Conservation (phyloP, 1,139 yeast genomes). For the Protomyces arabidopsidicola region DNA sequence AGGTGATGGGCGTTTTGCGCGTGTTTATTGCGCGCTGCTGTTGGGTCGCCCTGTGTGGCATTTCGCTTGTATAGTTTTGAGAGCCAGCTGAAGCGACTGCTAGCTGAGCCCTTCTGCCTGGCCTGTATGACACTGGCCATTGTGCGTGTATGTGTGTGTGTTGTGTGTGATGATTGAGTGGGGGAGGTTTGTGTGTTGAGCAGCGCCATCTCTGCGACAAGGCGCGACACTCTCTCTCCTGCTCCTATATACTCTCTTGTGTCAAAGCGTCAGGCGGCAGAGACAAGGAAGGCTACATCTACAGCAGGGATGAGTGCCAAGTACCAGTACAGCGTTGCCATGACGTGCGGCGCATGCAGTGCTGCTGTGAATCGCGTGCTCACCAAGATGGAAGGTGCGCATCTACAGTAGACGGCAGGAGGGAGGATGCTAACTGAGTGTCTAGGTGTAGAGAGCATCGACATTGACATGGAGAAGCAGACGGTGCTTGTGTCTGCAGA, state of each 20-base stretch:
- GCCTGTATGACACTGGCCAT: slow-evolving; percentile 14
- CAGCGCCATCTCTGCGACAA: background rate
- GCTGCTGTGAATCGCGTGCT: slow-evolving; percentile 80
- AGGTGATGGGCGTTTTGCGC: background rate
- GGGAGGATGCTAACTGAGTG: background rate
- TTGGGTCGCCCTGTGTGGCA: background rate
- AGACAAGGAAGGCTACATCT: too few relatives aligned
- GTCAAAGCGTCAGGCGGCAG: too few relatives aligned
- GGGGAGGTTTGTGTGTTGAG: background rate
- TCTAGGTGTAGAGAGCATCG: slow-evolving; percentile 56
- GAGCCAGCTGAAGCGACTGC: slow-evolving; percentile 21
- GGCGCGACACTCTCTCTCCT: too few relatives aligned
- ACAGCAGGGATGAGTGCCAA: slow-evolving; percentile 11
- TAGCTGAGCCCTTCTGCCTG: slow-evolving; percentile 4
- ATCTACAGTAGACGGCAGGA: too few relatives aligned
- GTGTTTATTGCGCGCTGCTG: background rate
- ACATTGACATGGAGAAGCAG: slow-evolving; percentile 75
- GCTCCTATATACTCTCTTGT: too few relatives aligned
- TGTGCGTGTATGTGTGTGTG: background rate
- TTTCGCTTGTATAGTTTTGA: slow-evolving; percentile 5
- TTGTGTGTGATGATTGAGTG: background rate
- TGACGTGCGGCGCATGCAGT: slow-evolving; percentile 60
- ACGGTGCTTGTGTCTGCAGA: slow-evolving; percentile 71
- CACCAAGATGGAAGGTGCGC: slow-evolving; percentile 53
- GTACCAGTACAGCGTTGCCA: slow-evolving; percentile 38